Evolutionary conservation across 257 asterid species (phyloP), one percentile per base, ranked within the genome.

Genomic region (Petrea volubilis): DNA sequence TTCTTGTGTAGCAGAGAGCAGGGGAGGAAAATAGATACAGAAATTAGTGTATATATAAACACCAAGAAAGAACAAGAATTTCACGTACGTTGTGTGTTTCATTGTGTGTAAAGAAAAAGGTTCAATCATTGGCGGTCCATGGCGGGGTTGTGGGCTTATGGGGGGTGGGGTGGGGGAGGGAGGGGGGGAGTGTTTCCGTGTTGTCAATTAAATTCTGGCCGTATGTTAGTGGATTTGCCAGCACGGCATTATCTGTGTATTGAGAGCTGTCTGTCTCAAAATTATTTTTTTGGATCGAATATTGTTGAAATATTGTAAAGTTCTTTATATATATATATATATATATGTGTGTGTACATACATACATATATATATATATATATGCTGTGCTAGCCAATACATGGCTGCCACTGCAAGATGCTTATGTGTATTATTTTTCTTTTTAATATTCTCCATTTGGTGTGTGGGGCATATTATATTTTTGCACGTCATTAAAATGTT

Each of bases 61-160:
- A 63, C 38, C 70, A 68, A 8, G 58, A 51, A 28, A 58, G 10
- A 23, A 27, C 5, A 8, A 50, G 8, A 18, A 2, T n/a, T n/a
- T n/a, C n/a, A n/a, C n/a, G n/a, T n/a, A n/a, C n/a, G n/a, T n/a
- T n/a, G n/a, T n/a, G 58, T 29, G 24, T 59, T 60, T 18, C 14
- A 21, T 53, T 38, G 66, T 28, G 71, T 58, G 74, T 57, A 71
- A 64, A 62, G 50, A 25, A 38, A 38, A 64, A 61, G 70, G 55
- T 24, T 49, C 73, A 79, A 82, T 79, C 74, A 76, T 78, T 78
- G 79, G 74, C 63, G 20, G 67, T 28, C 41, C 25, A 8, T 5
- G 67, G 47, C 34, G 41, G 10, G 62, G 21, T 29, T 17, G 1
- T 2, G 34, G 68, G 36, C n/a, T n/a, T n/a, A n/a, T n/a, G n/a